Evolutionary conservation across 192 early-diverging fungal genomes (phyloP), one percentile per base, ranked within the genome.

Genomic region (Coemansia sp.): DNA sequence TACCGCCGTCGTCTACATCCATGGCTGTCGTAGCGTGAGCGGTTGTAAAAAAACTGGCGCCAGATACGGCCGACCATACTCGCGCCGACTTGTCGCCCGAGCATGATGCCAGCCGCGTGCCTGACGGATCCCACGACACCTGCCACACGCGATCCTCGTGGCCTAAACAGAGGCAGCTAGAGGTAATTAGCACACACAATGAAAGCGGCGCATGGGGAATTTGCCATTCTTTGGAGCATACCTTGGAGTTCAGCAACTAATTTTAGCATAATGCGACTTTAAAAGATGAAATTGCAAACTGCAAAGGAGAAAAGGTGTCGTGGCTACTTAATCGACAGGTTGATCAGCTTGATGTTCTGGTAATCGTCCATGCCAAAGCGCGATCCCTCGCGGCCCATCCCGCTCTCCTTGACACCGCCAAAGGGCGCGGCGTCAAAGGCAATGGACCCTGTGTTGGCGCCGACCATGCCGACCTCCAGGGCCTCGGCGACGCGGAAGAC

Each of bases 131-230:
- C 95, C 95, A 97, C 35, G 87, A 71, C 32, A 90, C 85, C 48
- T 88, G 86, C 95, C 93, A 94, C 6, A 91, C 92, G 41, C 90
- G 76, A 81, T 95, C 91, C 21, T 86, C 74, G 65, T 97, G 94
- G 81, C 90, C 90, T 78, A 78, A 48, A 48, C 12, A 48, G 24
- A 14, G 15, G 35, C 38, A 56, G 56, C 19, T 22, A 4, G 24
- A 24, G 27, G 18, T 10, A 62, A 35, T 22, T 14, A 38, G 19
- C 43, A 36, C 12, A 22, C n/a, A n/a, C n/a, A n/a, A n/a, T n/a
- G n/a, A n/a, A n/a, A n/a, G n/a, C n/a, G n/a, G n/a, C n/a, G n/a
- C n/a, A n/a, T n/a, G n/a, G n/a, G n/a, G n/a, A n/a, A n/a, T n/a
- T n/a, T n/a, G n/a, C n/a, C n/a, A n/a, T n/a, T n/a, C n/a, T n/a